Conservation (phyloP, 345 rosid genomes). For the Eucalyptus pauciflora region DNA sequence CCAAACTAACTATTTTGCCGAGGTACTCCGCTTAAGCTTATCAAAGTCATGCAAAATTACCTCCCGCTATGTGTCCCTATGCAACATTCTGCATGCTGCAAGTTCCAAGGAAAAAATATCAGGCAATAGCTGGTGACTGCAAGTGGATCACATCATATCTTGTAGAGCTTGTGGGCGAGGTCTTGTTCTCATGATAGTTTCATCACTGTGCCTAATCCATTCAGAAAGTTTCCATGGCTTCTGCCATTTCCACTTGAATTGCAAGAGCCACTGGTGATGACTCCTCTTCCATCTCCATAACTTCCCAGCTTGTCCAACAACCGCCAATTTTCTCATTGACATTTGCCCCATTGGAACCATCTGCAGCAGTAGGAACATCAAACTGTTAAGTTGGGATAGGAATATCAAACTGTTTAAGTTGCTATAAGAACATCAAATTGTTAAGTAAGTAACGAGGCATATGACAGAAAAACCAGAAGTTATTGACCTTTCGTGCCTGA, state of each 20-base stretch:
- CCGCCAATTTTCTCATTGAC: slow-evolving; percentile 60
- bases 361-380: slow-evolving; percentile 22
- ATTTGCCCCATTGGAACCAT: slow-evolving; percentile 83
- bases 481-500: slow-evolving; percentile 47
- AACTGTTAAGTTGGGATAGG: neutral
- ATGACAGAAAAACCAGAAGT: neutral
- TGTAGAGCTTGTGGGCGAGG: slow-evolving; percentile 47
- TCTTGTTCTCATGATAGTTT: slow-evolving; percentile 54
- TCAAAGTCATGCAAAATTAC: neutral
- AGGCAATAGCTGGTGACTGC: neutral
- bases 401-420: neutral
- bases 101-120: neutral
- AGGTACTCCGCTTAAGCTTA: neutral
- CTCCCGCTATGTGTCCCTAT: neutral
- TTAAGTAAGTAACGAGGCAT: neutral
- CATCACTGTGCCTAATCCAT: slow-evolving; percentile 84
- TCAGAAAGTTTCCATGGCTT: slow-evolving; percentile 99
- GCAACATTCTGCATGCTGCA: neutral
- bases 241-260: slow-evolving; percentile 99
- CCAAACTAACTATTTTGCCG: neutral
- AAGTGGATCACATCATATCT: slow-evolving; percentile 13
- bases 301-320: slow-evolving; percentile 69
- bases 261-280: slow-evolving; percentile 96
- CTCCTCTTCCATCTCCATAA: slow-evolving; percentile 99
- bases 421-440: neutral